phyloP scores from a whole-genome alignment of 129 eudicot species.

The carrot (Daucus carota) region DNA sequence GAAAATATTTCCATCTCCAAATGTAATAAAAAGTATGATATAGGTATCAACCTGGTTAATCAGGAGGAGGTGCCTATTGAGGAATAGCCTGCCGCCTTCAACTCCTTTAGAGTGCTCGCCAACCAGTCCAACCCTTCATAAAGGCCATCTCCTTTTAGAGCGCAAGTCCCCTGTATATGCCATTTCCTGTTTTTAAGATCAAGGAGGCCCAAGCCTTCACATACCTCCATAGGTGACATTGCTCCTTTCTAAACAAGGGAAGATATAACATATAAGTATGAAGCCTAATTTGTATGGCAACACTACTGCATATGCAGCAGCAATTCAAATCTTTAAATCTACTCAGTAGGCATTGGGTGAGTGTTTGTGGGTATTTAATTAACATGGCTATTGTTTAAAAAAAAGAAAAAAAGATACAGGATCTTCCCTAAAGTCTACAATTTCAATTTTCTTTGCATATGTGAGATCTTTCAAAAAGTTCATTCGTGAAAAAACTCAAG shows the following conservation, averaged over 20 bases:
- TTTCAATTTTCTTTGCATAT: background rate
- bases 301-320: background rate
- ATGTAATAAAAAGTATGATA: background rate
- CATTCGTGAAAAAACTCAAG: background rate
- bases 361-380: background rate
- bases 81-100: conserved; percentile 69
- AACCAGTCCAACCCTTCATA: conserved; percentile 98
- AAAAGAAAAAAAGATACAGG: background rate
- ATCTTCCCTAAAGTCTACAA: background rate
- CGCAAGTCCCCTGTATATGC: conserved; percentile 99
- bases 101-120: conserved; percentile 85
- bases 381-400: background rate
- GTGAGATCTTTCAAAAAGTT: background rate
- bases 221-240: conserved; percentile 91
- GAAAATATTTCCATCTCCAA: background rate
- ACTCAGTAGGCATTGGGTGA: background rate
- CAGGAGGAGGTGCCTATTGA: conserved; percentile 45
- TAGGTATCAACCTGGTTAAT: background rate
- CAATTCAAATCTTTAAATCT: background rate
- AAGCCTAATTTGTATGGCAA: background rate
- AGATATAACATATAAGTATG: background rate
- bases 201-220: conserved; percentile 84
- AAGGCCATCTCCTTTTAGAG: conserved; percentile 91
- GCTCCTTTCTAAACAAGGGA: conserved; percentile 67
- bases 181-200: conserved; percentile 71